These are phyloP conservation scores for Mucor racemosus DNA, from an alignment of 371 early-diverging fungal species.

Conservation along the genomic window DNA sequence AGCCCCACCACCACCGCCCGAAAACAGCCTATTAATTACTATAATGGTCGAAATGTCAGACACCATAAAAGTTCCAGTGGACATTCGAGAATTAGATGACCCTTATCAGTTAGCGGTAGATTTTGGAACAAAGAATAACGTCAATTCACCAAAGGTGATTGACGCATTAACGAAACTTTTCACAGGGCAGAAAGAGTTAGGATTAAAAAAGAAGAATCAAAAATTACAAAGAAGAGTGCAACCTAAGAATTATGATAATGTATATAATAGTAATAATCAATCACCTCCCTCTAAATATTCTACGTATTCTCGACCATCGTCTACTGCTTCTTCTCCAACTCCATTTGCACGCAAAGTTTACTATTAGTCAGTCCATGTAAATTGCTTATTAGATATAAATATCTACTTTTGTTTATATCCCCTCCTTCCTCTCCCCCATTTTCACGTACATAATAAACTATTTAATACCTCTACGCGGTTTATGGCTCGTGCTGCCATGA, in stretches of 20 bases:
- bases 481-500: no score
- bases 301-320: background rate
- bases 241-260: conserved; percentile 3
- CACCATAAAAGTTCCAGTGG: conserved; percentile 7
- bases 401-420: background rate
- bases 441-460: no score
- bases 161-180: conserved; percentile 20
- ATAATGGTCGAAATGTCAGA: conserved; percentile 24
- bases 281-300: background rate
- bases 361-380: background rate
- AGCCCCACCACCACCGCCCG: conserved; percentile 26
- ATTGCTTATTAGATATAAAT: background rate
- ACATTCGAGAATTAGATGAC: conserved; percentile 26
- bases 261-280: conserved; percentile 3
- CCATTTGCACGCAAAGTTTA: conserved; percentile 19
- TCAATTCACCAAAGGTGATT: conserved; percentile 8
- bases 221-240: conserved; percentile 18
- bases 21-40: conserved; percentile 14
- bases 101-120: conserved; percentile 17
- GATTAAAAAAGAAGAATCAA: conserved; percentile 16
- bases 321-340: background rate
- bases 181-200: conserved; percentile 21
- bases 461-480: no score
- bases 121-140: conserved; percentile 21
- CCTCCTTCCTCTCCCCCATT: no score